These are phyloP conservation scores for Xylaria digitata DNA, from an alignment of 2,329 filamentous ascomycete genomes.

Conservation along the genomic window DNA sequence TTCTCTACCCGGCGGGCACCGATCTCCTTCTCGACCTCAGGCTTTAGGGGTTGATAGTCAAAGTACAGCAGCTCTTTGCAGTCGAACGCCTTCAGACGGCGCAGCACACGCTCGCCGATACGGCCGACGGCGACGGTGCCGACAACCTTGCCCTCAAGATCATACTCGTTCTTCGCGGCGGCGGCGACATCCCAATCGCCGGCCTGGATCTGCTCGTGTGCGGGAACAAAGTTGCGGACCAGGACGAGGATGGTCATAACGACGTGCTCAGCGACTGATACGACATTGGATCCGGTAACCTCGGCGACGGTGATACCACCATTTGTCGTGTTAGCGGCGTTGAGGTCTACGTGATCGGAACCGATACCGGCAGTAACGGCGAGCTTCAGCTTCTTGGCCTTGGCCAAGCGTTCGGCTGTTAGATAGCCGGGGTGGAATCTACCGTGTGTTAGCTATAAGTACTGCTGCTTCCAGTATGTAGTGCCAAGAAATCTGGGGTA, in stretches of 20 bases:
- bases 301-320: conserved; percentile 97
- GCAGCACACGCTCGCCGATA: conserved; percentile 97
- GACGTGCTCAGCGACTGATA: conserved; percentile 98
- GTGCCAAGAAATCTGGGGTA: conserved; percentile 41
- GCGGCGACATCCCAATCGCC: conserved; percentile 97
- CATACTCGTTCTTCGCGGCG: conserved; percentile 98
- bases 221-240: conserved; percentile 97
- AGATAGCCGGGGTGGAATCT: conserved; percentile 99
- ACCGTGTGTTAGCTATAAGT: conserved; percentile 37
- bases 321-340: conserved; percentile 98
- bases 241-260: conserved; percentile 98
- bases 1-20: conserved; percentile 88
- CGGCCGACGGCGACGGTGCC: conserved; percentile 97
- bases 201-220: conserved; percentile 88
- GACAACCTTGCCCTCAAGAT: conserved; percentile 96
- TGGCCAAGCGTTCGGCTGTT: conserved; percentile 92
- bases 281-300: conserved; percentile 97
- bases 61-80: conserved; percentile 99
- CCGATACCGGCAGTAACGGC: conserved; percentile 97
- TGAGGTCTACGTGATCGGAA: conserved; percentile 96
- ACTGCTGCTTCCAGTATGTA: conserved; percentile 12
- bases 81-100: conserved; percentile 95
- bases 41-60: conserved; percentile 93
- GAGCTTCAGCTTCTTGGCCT: conserved; percentile 99
- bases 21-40: conserved; percentile 94